Evolutionary conservation across 2,329 filamentous ascomycete genomes (phyloP), one percentile per base, ranked within the genome.

Genomic region (Sporothrix inflata): DNA sequence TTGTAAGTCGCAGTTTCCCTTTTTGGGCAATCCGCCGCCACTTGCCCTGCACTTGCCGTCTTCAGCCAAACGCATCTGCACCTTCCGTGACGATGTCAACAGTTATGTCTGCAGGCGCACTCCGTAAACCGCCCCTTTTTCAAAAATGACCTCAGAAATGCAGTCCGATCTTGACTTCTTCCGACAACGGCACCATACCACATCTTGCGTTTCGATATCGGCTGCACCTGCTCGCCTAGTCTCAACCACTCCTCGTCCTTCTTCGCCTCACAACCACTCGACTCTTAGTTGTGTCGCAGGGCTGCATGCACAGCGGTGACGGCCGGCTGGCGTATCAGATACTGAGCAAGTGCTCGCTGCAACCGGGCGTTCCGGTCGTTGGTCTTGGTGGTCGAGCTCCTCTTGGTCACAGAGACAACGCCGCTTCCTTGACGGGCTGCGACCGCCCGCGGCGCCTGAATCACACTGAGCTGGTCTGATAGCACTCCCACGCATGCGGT

Each of bases 1-100:
- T 27, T 49, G 63, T 67, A 47, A 34, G 67, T 69, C 71, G 71
- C 67, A 70, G 67, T 70, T 72, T 70, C 71, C 60, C 11, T 3
- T 55, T 66, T 66, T 2, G 67, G 71, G 1, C 21, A 21, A 2
- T 47, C 71, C 71, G 66, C 27, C n/a, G 34, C 47, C 38, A 67
- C 53, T 30, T 60, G 30, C 51, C 38, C 3, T 63, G 4, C 21
- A 24, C 6, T 21, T 27, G 4, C 14, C 16, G 55, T 21, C 9
- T 67, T 53, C 21, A 16, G 11, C 30, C 4, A 27, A 45, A 12
- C n/a, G 2, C 27, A 63, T 42, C 27, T 51, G 30, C 66, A 42
- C 66, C 57, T 66, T 70, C 51, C 47, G 4, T 16, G 34, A 65
- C 6, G 30, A 65, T 27, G 40, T 49, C 12, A 12, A 42, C 30